phyloP scores from a whole-genome alignment of 352 stramenopile genomes.

The Phytophthora ramorum region DNA sequence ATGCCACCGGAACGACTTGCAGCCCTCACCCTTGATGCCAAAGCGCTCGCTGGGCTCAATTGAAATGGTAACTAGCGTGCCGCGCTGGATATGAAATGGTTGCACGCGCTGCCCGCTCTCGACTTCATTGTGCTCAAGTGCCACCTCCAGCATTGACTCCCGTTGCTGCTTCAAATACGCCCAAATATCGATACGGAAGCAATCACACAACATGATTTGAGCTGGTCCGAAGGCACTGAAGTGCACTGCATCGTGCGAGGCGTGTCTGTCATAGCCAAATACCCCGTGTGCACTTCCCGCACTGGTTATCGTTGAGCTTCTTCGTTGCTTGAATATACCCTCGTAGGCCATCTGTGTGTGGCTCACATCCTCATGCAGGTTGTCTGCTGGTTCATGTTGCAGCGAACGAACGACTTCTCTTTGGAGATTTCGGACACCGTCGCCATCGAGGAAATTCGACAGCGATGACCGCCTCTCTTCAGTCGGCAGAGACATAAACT shows the following conservation, averaged over 20 bases:
- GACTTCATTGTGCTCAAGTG: conserved; percentile 56
- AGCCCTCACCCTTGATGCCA: conserved; percentile 50
- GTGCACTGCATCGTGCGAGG: conserved; percentile 47
- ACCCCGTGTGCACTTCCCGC: neutral
- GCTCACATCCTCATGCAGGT: neutral
- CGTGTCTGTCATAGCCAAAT: conserved; percentile 6
- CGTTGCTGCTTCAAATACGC: conserved; percentile 72
- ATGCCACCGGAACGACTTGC: conserved; percentile 72
- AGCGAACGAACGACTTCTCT: conserved; percentile 57
- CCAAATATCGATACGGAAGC: conserved; percentile 76
- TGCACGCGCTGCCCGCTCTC: conserved; percentile 60
- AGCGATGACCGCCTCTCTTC: conserved; percentile 16
- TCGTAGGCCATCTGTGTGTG: neutral
- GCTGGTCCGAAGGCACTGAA: conserved; percentile 66
- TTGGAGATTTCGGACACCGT: conserved; percentile 31
- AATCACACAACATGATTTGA: conserved; percentile 48
- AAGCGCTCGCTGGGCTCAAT: conserved; percentile 54
- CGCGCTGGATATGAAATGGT: conserved; percentile 57
- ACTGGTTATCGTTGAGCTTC: neutral
- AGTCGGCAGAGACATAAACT: conserved; percentile 25
- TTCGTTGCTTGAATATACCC: conserved; percentile 7
- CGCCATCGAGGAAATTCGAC: conserved; percentile 16
- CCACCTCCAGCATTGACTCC: conserved; percentile 64
- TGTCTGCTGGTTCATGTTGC: conserved; percentile 18
- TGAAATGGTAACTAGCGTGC: conserved; percentile 68